Evolutionary conservation across 2,329 filamentous ascomycete species (phyloP).

Genomic region (Phaeosphaeria sp.): DNA sequence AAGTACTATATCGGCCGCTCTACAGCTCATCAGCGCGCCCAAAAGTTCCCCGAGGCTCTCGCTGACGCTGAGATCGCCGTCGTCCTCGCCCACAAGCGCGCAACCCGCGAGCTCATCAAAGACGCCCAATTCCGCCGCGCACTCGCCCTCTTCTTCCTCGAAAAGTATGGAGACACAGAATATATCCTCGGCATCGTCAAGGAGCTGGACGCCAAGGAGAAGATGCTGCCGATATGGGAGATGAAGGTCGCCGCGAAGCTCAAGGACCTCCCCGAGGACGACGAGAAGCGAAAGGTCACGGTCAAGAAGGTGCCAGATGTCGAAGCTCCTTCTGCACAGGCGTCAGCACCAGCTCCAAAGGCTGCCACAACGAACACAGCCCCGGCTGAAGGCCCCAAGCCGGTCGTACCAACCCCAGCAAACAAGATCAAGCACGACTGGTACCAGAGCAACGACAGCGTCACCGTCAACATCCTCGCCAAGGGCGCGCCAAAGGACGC

Average conservation of each 20-base stretch:
- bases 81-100: slow-evolving; percentile 73
- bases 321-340: slow-evolving; percentile 50
- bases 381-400: slow-evolving; percentile 17
- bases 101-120: slow-evolving; percentile 75
- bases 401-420: slow-evolving; percentile 51
- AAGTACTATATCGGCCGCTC: slow-evolving; percentile 83
- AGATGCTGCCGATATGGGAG: slow-evolving; percentile 64
- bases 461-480: slow-evolving; percentile 70
- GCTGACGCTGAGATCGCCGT: slow-evolving; percentile 59
- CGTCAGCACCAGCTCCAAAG: slow-evolving; percentile 24
- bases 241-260: slow-evolving; percentile 63
- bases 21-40: slow-evolving; percentile 74
- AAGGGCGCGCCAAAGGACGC: slow-evolving; percentile 68
- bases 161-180: slow-evolving; percentile 76
- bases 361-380: slow-evolving; percentile 3
- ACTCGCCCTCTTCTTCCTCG: slow-evolving; percentile 74
- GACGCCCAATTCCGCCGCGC: slow-evolving; percentile 84
- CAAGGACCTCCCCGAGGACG: slow-evolving; percentile 56
- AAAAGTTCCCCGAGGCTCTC: slow-evolving; percentile 56
- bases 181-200: slow-evolving; percentile 69
- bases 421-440: slow-evolving; percentile 72
- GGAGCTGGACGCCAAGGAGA: slow-evolving; percentile 60
- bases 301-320: slow-evolving; percentile 61
- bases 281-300: slow-evolving; percentile 51
- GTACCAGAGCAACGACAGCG: slow-evolving; percentile 68